Evolutionary conservation across 2,329 filamentous ascomycete species (phyloP).

Genomic region (Sphaceloma murrayae): DNA sequence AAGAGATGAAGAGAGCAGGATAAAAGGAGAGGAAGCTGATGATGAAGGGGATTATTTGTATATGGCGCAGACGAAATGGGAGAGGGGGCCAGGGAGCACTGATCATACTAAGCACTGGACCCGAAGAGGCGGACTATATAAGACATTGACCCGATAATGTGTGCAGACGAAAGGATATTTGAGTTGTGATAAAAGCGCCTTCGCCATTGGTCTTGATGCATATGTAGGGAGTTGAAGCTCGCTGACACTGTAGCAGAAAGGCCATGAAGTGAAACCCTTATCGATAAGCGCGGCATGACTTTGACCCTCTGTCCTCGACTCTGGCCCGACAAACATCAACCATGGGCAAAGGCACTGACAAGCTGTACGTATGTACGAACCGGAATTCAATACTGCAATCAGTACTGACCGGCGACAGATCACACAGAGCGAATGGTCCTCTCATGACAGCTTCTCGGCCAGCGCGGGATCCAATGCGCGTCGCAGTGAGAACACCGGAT

Average conservation of each 20-base stretch:
- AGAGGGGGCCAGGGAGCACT: background rate
- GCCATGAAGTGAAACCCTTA: too few relatives aligned
- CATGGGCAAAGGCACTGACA: slow-evolving; percentile 29
- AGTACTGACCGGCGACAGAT: slow-evolving; percentile 45
- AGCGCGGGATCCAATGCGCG: slow-evolving; percentile 59
- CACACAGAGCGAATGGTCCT: slow-evolving; percentile 96
- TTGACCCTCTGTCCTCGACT: too few relatives aligned
- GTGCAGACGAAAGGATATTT: too few relatives aligned
- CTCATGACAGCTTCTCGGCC: slow-evolving; percentile 76
- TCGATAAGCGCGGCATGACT: too few relatives aligned
- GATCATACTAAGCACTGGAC: too few relatives aligned
- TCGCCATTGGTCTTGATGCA: too few relatives aligned
- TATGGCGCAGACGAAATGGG: background rate
- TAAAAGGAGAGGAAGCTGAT: background rate
- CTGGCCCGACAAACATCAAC: background rate
- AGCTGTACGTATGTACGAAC: slow-evolving; percentile 31
- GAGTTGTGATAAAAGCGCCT: too few relatives aligned
- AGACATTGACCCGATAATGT: too few relatives aligned
- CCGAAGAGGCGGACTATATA: too few relatives aligned
- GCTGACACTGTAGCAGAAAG: too few relatives aligned
- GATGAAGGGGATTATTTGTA: slow-evolving; percentile 2
- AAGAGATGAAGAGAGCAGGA: background rate
- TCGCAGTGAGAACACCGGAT: slow-evolving; percentile 46
- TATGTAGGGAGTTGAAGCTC: too few relatives aligned
- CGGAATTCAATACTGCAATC: slow-evolving; percentile 10